Base-by-base conservation (phyloP, 352 stramenopile species). In the Phytophthora multivora region DNA sequence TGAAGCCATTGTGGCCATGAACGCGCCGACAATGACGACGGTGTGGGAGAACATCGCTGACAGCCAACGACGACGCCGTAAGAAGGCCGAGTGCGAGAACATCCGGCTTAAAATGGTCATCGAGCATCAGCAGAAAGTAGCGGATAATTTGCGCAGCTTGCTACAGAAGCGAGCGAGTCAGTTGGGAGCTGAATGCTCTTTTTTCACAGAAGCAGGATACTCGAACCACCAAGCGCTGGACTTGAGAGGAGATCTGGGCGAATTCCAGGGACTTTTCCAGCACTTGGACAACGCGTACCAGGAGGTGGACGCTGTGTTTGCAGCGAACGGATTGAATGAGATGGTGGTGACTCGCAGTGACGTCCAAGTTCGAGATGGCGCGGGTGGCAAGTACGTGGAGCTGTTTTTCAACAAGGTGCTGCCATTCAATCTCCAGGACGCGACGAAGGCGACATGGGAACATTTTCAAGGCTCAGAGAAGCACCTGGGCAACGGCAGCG, bases 341-440 rank as follows among this genome's bases (percentile, higher is more conserved):
- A 72, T 75, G 57, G 67, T 63, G 42, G 49, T 62, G 12, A 66
- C 67, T 6, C 49, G 51, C 10, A 63, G 63, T 47, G 63, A 75
- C 18, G 63, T 69, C n/a, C 59, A 69, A 21, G 59, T 76, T 12
- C 63, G 66, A 48, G 67, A 76, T 23, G 57, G 47, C 1, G 43
- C 50, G 1, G 66, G 51, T 5, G 67, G 67, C 26, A 73, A 63
- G 4, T 70, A 61, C 13, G 51, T 76, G n/a, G 67, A 76, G 43
- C 18, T 81, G 39, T 69, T 77, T 15, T 69, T 58, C 12, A 79
- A 63, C 45, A 79, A 75, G n/a, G 51, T 77, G 11, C 41, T 81
- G 31, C 73, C 73, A n/a, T 81, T 81, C 51, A 73, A 69, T 16
- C 43, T 79, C 19, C 58, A 66, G 12, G 58, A 72, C 19, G 63